These are phyloP conservation scores for Fusarium nelsonii DNA, from an alignment of 2,329 filamentous ascomycete species.

Conservation along the genomic window DNA sequence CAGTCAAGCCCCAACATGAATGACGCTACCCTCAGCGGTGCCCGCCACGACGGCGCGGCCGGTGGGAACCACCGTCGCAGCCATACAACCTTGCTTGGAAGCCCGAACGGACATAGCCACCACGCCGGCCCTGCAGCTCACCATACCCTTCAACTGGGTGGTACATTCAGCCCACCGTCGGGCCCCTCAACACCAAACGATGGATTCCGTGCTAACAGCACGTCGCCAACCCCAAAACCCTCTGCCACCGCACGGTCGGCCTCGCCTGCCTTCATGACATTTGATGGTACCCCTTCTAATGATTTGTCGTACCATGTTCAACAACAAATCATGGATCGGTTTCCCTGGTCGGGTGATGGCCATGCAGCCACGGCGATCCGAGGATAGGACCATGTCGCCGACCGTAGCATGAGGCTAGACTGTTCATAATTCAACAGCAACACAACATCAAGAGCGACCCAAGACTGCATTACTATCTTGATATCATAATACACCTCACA, in stretches of 20 bases:
- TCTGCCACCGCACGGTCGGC: conserved; percentile 58
- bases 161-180: conserved; percentile 36
- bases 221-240: conserved; percentile 51
- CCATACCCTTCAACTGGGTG: conserved; percentile 54
- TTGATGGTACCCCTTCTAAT: conserved; percentile 61
- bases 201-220: conserved; percentile 44
- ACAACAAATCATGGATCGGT: conserved; percentile 59
- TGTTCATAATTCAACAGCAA: conserved; percentile 23
- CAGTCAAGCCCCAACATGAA: conserved; percentile 64
- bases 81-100: conserved; percentile 27
- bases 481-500: conserved; percentile 25
- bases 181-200: conserved; percentile 46
- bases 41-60: conserved; percentile 53
- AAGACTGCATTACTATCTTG: conserved; percentile 35
- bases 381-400: conserved; percentile 50
- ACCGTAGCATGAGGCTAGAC: conserved; percentile 31
- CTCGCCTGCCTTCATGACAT: conserved; percentile 60
- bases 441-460: conserved; percentile 19
- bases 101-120: conserved; percentile 28
- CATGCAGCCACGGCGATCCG: conserved; percentile 64
- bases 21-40: conserved; percentile 60
- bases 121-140: conserved; percentile 58
- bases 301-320: conserved; percentile 57
- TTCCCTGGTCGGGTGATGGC: conserved; percentile 62
- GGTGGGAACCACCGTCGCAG: conserved; percentile 23